phyloP scores from a whole-genome alignment of 2,329 filamentous ascomycete species.

The Botryotinia globosa region DNA sequence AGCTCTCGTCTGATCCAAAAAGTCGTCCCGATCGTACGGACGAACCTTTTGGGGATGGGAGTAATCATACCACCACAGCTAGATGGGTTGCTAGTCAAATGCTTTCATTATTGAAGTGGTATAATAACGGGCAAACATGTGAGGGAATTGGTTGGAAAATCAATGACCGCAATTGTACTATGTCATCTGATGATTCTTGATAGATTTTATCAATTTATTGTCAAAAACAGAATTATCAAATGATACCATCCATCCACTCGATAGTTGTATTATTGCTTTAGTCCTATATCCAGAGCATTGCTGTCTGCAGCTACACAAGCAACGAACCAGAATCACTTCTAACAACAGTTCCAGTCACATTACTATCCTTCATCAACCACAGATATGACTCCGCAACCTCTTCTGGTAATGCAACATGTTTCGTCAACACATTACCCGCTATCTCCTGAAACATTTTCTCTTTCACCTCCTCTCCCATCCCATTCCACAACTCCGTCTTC shows the following conservation, averaged over 20 bases:
- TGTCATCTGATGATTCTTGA: neutral
- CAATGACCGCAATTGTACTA: neutral
- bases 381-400: slow-evolving; percentile 46
- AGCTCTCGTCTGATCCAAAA: neutral
- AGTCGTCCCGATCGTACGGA: slow-evolving; percentile 44
- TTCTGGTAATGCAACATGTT: slow-evolving; percentile 34
- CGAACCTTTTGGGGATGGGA: slow-evolving; percentile 56
- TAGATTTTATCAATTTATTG: neutral
- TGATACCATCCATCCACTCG: neutral
- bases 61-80: slow-evolving; percentile 56
- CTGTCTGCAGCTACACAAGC: neutral
- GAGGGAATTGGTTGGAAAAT: slow-evolving; percentile 44
- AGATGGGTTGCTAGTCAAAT: slow-evolving; percentile 57
- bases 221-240: too few species aligned
- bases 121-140: slow-evolving; percentile 50
- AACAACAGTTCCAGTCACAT: slow-evolving; percentile 39
- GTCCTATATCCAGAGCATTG: neutral
- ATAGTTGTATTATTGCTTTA: neutral
- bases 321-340: slow-evolving; percentile 25
- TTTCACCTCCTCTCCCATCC: slow-evolving; percentile 40
- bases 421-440: slow-evolving; percentile 22
- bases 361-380: slow-evolving; percentile 45
- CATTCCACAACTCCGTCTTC: slow-evolving; percentile 47
- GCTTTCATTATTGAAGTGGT: slow-evolving; percentile 50
- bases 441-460: slow-evolving; percentile 30